These are phyloP conservation scores for Backusella tuberculispora DNA, from an alignment of 192 early-diverging fungal genomes.

Conservation along the genomic window DNA sequence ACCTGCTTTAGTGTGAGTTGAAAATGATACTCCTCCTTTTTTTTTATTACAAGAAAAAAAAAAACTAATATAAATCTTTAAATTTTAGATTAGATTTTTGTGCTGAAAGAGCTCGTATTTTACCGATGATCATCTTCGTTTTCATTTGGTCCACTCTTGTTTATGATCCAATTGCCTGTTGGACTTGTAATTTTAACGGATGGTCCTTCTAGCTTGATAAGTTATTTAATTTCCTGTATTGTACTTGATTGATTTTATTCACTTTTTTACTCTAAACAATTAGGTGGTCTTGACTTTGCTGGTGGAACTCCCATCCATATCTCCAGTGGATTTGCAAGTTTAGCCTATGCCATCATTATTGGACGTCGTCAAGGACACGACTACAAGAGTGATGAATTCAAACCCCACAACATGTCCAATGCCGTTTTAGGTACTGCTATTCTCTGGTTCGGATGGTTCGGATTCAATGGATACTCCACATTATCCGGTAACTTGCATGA, in stretches of 20 bases:
- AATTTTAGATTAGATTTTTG: constrained; percentile 72
- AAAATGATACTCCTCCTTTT: too few relatives aligned
- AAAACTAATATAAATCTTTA: too few relatives aligned
- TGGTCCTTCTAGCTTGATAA: constrained; percentile 81
- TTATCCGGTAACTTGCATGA: constrained; percentile 81
- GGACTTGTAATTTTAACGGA: constrained; percentile 89
- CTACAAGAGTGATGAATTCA: constrained; percentile 56
- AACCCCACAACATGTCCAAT: constrained; percentile 90
- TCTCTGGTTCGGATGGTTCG: constrained; percentile 43
- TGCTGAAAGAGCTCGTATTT: constrained; percentile 85
- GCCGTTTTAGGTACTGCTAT: constrained; percentile 67
- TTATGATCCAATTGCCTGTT: constrained; percentile 94
- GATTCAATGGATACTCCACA: constrained; percentile 92
- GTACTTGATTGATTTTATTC: too few relatives aligned
- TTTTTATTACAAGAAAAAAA: too few relatives aligned
- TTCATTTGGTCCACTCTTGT: constrained; percentile 94
- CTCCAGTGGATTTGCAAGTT: constrained; percentile 83
- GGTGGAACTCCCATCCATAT: constrained; percentile 98
- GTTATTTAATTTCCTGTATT: not conserved
- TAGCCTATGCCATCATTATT: constrained; percentile 86
- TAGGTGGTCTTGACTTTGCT: constrained; percentile 82
- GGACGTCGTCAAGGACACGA: constrained; percentile 83
- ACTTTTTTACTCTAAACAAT: not conserved
- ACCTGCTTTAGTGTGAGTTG: constrained; percentile 69
- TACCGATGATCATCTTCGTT: constrained; percentile 88